Conservation (phyloP, 306 rosid species). For the Malus orientalis region DNA sequence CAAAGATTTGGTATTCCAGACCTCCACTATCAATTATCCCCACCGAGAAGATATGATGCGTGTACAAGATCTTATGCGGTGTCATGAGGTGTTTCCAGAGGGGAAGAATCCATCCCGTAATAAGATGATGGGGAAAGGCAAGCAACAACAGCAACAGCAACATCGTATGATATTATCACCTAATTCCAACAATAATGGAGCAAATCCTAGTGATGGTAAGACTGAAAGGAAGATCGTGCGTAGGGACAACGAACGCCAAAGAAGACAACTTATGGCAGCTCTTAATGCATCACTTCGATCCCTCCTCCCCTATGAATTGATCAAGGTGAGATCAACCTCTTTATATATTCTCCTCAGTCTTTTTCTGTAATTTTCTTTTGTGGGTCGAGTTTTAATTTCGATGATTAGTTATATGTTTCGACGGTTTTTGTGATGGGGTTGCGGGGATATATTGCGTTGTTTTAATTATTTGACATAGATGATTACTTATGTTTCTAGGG, state of each 20-base stretch:
- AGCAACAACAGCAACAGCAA: neutral
- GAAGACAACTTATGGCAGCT: conserved; percentile 34
- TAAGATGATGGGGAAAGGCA: neutral
- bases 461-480: neutral
- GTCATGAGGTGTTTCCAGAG: conserved; percentile 2
- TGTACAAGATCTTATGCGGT: conserved; percentile 9
- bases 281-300: conserved; percentile 34
- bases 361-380: neutral
- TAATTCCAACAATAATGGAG: neutral
- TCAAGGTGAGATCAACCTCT: conserved; percentile 10
- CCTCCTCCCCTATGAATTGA: conserved; percentile 29
- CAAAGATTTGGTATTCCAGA: conserved; percentile 9
- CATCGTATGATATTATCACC: neutral
- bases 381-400: neutral
- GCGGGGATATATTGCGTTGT: conserved; percentile 30
- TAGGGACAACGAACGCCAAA: conserved; percentile 37
- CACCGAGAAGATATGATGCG: conserved; percentile 14
- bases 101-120: neutral
- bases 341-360: neutral
- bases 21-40: neutral
- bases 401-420: neutral
- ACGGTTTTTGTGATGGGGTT: conserved; percentile 22
- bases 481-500: conserved; percentile 1
- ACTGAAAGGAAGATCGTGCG: conserved; percentile 28
- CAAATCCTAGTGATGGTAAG: neutral